Evolutionary conservation across 2,329 filamentous ascomycete species (phyloP), one percentile per base, ranked within the genome.

Genomic region (Paecilomyces niveus): DNA sequence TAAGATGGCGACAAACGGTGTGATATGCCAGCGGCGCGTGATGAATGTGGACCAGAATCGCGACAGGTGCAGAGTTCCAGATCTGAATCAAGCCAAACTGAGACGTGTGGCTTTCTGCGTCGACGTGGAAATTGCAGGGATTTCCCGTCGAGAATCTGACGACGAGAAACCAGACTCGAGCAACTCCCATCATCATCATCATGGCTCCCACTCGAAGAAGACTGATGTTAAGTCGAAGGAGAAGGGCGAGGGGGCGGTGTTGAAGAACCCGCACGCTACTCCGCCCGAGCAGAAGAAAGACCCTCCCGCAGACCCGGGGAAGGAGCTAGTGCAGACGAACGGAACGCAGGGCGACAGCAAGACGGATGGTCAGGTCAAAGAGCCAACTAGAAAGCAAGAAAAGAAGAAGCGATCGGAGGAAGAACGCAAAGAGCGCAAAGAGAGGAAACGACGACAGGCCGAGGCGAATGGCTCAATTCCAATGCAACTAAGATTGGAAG

Each of bases 361-460:
- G 54, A 59, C 64, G 3, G 70, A 70, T 9, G 58, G 60, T 11
- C 68, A 73, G 55, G 59, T 31, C 15, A 74, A 74, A 53, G 70
- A 83, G 74, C 76, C 75, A 32, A 85, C 80, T 7, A 87, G 87
- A 66, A 97, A 95, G 76, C 94, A 91, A 74, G 92, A 97, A 70
- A 97, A 96, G 80, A 97, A 97, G 77, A 96, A 96, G 78, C 87
- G 89, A 64, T 96, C 90, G 49, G 93, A 97, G 70, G 92, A 93
- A 60, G 93, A 97, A 73, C 83, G 92, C 50, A 96, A 95, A 70
- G 90, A 94, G 60, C 85, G 92, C 57, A 96, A 95, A 72, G 92
- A 97, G 74, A 90, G 90, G 74, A 93, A 90, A 70, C 83, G 91
- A 62, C 86, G 85, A 69, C 85, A 90, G 65, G 93, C 92, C 24